Evolutionary conservation across 2,329 filamentous ascomycete species (phyloP).

Genomic region (Sclerotinia sclerotiorum): DNA sequence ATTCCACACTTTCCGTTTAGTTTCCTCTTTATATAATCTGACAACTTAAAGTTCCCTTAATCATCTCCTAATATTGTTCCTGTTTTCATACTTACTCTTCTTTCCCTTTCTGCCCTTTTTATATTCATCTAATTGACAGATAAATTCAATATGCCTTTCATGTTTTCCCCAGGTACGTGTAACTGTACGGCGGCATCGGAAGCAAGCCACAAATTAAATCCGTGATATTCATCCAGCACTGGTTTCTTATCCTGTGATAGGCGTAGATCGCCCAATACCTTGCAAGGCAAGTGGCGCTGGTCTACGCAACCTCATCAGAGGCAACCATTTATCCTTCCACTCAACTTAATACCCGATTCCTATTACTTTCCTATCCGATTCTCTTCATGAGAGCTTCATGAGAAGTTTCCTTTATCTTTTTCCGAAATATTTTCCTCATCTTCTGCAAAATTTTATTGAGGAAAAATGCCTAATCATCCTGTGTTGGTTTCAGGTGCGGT

Average conservation of each 20-base stretch:
- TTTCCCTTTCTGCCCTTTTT: neutral
- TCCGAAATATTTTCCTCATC: slow-evolving; percentile 9
- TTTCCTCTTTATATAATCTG: slow-evolving; percentile 9
- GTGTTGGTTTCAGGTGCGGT: slow-evolving; percentile 39
- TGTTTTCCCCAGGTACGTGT: slow-evolving; percentile 24
- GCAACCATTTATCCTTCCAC: slow-evolving; percentile 16
- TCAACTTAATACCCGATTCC: neutral
- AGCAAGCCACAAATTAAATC: slow-evolving; percentile 9
- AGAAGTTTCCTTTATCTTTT: neutral
- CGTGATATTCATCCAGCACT: slow-evolving; percentile 14
- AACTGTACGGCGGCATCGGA: neutral
- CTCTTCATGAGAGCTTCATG: slow-evolving; percentile 1
- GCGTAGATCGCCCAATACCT: slow-evolving; percentile 18
- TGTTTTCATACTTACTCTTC: neutral
- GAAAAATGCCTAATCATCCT: slow-evolving; percentile 40
- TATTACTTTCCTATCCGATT: slow-evolving; percentile 15
- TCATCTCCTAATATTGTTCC: neutral
- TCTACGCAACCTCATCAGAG: slow-evolving; percentile 18
- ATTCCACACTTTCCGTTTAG: neutral
- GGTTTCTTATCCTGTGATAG: slow-evolving; percentile 17
- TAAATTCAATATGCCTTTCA: slow-evolving; percentile 17
- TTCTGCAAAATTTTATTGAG: slow-evolving; percentile 16
- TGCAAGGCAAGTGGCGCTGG: slow-evolving; percentile 25
- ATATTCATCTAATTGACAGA: neutral
- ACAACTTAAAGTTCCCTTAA: neutral